Evolutionary conservation across 306 rosid genomes (phyloP), one percentile per base, ranked within the genome.

Genomic region (Sechiopsis laciniata): DNA sequence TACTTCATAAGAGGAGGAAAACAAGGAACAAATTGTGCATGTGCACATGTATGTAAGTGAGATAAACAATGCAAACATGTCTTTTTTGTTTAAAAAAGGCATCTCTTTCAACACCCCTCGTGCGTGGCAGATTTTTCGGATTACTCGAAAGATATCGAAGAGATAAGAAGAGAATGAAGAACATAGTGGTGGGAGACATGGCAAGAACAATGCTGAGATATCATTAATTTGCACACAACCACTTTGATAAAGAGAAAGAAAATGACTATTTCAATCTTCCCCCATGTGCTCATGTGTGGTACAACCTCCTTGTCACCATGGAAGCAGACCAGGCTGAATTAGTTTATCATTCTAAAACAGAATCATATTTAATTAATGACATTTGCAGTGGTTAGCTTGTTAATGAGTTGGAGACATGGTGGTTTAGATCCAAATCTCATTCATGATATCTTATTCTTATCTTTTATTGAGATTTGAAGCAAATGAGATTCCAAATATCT

Each of bases 401-500:
- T 40, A 24, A 66, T 78, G 78, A 75, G 82, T 75, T 82, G 82
- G 67, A 67, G 40, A 52, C 60, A 59, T 60, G 78, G 35, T 82
- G 74, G 52, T 54, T 50, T 72, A 72, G 78, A 79, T 79, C 85
- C 77, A 77, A 81, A 80, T 80, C 71, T 29, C 64, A 56, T 77
- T 75, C 80, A 77, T 26, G 76, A 68, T 63, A 40, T 56, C 61
- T 56, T 20, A 20, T 7, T 59, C 65, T 59, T 59, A 59, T 55
- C 42, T 4, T 5, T 40, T 64, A 42, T 55, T 55, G 74, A 58
- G 60, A 19, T 76, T 32, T 61, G 74, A 68, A 63, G 48, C 29
- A 13, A 66, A 58, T 40, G 77, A 71, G 80, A 85, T 81, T 77
- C 80, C 78, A 46, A 26, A 3, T 81, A 83, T 83, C 79, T 79